Percentiles rank a stretch among this genome's conserved stretches.
Conservation (phyloP, 495 filamentous ascomycete genomes). For the Neurospora hispaniola region DNA sequence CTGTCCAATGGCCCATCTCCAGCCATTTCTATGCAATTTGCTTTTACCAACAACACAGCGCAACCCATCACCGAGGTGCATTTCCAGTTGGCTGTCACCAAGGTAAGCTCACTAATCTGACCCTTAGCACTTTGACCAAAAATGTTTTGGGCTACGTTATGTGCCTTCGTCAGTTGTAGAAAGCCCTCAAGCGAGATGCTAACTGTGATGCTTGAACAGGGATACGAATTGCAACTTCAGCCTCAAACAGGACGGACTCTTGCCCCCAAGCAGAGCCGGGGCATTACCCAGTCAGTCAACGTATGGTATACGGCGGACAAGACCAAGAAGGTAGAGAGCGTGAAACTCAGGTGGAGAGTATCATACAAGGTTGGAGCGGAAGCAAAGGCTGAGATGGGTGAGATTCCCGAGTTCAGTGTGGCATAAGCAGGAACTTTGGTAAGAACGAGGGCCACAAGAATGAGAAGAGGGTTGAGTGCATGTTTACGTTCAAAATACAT, state of each 20-base stretch:
- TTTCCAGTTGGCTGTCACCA: slow-evolving; percentile 87
- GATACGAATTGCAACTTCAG: slow-evolving; percentile 67
- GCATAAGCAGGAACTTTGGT: slow-evolving; percentile 19
- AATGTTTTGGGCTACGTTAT: background rate
- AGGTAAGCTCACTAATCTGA: slow-evolving; percentile 42
- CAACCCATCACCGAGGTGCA: slow-evolving; percentile 67
- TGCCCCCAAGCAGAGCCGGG: slow-evolving; percentile 58
- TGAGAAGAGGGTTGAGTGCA: background rate
- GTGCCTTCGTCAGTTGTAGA: background rate
- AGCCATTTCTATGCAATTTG: slow-evolving; percentile 48
- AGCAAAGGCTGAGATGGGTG: slow-evolving; percentile 65
- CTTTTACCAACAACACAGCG: slow-evolving; percentile 69
- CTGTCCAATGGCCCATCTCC: slow-evolving; percentile 36
- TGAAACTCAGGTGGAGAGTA: slow-evolving; percentile 84
- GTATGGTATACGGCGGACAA: slow-evolving; percentile 56
- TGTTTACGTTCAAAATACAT: background rate
- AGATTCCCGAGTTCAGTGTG: slow-evolving; percentile 76
- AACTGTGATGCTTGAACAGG: slow-evolving; percentile 32
- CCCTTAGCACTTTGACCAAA: slow-evolving; percentile 1
- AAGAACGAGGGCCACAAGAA: background rate
- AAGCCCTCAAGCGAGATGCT: background rate
- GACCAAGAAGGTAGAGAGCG: slow-evolving; percentile 55
- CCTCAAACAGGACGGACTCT: slow-evolving; percentile 74
- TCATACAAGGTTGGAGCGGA: slow-evolving; percentile 62
- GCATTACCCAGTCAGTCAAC: slow-evolving; percentile 74